Base-by-base conservation (phyloP, 2,329 filamentous ascomycete genomes). In the Aspergillus ruber region DNA sequence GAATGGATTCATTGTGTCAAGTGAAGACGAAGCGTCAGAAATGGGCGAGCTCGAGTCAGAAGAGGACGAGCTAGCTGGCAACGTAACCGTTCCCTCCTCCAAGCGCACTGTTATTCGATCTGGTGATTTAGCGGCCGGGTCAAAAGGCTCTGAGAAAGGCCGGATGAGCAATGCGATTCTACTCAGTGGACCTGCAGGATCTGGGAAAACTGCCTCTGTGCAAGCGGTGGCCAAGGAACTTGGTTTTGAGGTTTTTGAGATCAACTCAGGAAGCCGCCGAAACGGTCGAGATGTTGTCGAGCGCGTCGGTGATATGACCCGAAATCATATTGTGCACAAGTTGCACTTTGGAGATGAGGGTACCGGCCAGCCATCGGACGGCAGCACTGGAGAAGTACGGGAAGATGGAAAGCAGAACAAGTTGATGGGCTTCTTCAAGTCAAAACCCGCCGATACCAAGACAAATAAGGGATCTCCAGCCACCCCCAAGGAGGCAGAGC, bases 291-390 rank as follows among this genome's bases (percentile, higher is more conserved):
- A 98, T 59, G 83, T 98, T 42, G 66, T 95, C 29, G 93, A 98
- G 59, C 88, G 81, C 57, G 88, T 98, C 40, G 94, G 93, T 36
- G 90, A 98, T 67, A 97, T 98, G 91, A 93, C 90, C 3, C 84
- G 85, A 51, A 97, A 98, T 59, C 93, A 98, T 67, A 78, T 95
- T 1, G 91, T 98, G 17, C 82, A 83, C 54, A 76, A 76, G 39
- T 45, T 64, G 7, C 58, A 62, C 32, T 51, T 58, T 27, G 64
- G 47, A 51, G 65, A 58, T 42, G 65, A 55, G 8, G n/a, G 41
- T 5, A 46, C 51, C n/a, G 46, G 44, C 20, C 55, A 54, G 32
- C 48, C 43, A 6, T 29, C 36, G 46, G 54, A 47, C 51, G 56
- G 50, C 49, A 39, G 56, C 15, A 35, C 73, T 77, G 33, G 9